Base-by-base conservation (phyloP, 2,329 filamentous ascomycete genomes). In the Verticillium isaacii region DNA sequence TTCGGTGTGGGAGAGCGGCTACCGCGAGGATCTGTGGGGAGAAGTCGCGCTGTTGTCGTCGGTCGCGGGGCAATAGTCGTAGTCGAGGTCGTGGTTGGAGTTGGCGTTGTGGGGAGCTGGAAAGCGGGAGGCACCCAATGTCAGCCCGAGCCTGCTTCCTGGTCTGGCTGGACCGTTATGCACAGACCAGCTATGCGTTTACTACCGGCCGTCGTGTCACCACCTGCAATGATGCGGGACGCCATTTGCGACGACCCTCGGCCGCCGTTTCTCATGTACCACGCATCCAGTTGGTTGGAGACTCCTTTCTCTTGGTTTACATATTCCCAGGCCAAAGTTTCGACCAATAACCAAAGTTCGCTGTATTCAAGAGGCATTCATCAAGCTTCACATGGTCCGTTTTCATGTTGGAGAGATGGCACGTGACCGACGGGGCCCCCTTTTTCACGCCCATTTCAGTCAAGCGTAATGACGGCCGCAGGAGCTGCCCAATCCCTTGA, bases 351-450 rank as follows among this genome's bases (percentile, higher is more conserved):
- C 14, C 19, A 50, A 25, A 25, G n/a, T 23, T 23, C 19, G 9
- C 9, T 50, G 45, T 11, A 23, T n/a, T 11, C n/a, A 50, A 12
- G 23, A 9, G 19, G 9, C 45, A 50, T 50, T 19, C 19, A 50
- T 11, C 45, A 50, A 50, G 19, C 19, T n/a, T 23, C 9, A 19
- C 45, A 23, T n/a, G n/a, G 5, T 14, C 19, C 2, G 25, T 11
- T 23, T 50, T 7, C 25, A 25, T 15, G 25, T 23, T 3, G 5
- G 5, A 11, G 8, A 1, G 7, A 11, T 1, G 6, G 39, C 64
- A 66, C 64, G 64, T 66, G 64, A 66, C 60, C 15, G n/a, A 29
- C 45, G 45, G 29, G 45, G 32, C 62, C 54, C 63, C 61, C 61
- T 61, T 63, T 60, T 58, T 29, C 55, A 36, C 52, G 57, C 57